Evolutionary conservation across 2,329 filamentous ascomycete species (phyloP), one percentile per base, ranked within the genome.

Genomic region (Colletotrichum sp.): DNA sequence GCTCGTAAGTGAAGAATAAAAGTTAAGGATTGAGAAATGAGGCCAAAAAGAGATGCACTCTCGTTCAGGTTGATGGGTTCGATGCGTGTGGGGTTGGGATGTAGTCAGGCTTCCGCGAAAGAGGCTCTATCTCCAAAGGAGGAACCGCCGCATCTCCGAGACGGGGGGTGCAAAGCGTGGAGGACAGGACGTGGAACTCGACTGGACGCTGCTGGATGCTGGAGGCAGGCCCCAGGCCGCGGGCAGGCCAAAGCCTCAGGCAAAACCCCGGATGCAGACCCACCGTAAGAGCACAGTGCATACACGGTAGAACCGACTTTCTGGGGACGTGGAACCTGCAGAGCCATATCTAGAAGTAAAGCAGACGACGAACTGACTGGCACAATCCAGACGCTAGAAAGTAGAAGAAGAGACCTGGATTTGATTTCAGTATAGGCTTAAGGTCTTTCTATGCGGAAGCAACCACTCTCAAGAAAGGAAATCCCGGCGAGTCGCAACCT

Each of bases 91-190:
- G 74, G 71, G 74, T 71, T 76, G 74, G 18, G 71, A 75, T 76
- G 66, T 76, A 76, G 74, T 76, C 74, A 75, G 74, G 66, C 74
- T 67, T 73, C 74, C 57, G 74, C 38, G 66, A 71, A 58, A 67
- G 66, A 76, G 55, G 71, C 71, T 75, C 71, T 32, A 24, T 32
- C 18, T n/a, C 34, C 66, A n/a, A 61, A 73, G 48, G 63, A 75
- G 38, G 73, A 75, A 63, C 72, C 72, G 69, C 71, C 71, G 74
- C 71, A 74, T 69, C 70, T 76, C 71, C 71, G 66, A 74, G 36
- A 75, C 63, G 36, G 69, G 72, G 60, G 73, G 36, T 34, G 64
- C 64, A 48, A 43, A 70, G 70, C 70, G 64, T 75, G 73, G 73
- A 68, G 70, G 43, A 52, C 43, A 52, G 58, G 16, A 52, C 26